A percentile compares a stretch with the other conserved stretches of the same genome.
These are phyloP conservation scores for Raffaelea albimanens DNA, from an alignment of 2,329 filamentous ascomycete genomes.

Conservation along the genomic window DNA sequence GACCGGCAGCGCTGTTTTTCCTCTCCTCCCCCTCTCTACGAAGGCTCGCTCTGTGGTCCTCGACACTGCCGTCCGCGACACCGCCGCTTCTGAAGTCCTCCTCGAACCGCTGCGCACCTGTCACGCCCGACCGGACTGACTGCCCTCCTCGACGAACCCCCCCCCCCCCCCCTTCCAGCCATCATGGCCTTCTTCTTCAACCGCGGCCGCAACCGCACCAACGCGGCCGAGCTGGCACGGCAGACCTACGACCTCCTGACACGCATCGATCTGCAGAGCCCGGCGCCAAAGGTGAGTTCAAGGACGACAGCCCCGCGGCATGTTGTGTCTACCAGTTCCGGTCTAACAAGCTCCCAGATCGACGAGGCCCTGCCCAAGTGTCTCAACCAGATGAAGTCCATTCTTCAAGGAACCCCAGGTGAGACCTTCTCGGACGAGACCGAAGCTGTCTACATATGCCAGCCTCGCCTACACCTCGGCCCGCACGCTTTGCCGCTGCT, in stretches of 20 bases:
- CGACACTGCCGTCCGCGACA: no score
- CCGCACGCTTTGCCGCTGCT: no score
- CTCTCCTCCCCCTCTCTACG: no score
- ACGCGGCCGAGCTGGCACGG: conserved; percentile 15
- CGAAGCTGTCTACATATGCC: no score
- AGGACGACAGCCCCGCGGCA: neutral
- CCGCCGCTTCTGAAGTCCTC: no score
- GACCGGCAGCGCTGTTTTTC: no score
- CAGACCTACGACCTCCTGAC: conserved; percentile 15
- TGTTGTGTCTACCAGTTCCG: neutral
- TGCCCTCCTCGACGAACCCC: neutral
- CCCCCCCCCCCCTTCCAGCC: neutral
- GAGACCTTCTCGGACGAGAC: conserved; percentile 50
- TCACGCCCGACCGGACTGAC: no score
- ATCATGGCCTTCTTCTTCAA: conserved; percentile 18
- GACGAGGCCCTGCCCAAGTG: conserved; percentile 75
- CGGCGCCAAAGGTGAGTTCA: conserved; percentile 8
- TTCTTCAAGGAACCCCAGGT: conserved; percentile 76
- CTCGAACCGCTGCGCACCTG: no score
- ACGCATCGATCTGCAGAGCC: conserved; percentile 9
- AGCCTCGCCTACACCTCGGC: no score
- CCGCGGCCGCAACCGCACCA: conserved; percentile 15
- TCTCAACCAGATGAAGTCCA: conserved; percentile 81
- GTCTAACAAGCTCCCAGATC: conserved; percentile 41
- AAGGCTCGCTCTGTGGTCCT: no score